Evolutionary conservation across 2,329 filamentous ascomycete species (phyloP).

Genomic region (Scytalidium sp.): DNA sequence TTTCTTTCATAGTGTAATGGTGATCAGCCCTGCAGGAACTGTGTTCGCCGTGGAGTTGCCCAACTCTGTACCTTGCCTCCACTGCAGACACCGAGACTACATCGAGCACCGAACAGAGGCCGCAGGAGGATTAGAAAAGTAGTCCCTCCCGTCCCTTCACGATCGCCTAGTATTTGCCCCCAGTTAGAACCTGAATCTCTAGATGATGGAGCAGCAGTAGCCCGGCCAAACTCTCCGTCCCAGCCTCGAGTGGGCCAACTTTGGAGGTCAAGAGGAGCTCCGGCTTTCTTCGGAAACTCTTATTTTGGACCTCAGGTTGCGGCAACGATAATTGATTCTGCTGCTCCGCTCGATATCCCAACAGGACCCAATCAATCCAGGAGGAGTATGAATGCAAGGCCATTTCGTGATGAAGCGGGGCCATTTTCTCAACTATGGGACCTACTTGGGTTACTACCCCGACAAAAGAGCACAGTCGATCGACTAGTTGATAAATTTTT

Average conservation of each 20-base stretch:
- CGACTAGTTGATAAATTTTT: conserved; percentile 32
- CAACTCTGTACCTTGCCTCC: not conserved
- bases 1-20: not conserved
- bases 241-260: conserved; percentile 21
- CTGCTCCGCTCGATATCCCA: conserved; percentile 21
- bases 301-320: conserved; percentile 32
- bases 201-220: not conserved
- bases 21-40: not conserved
- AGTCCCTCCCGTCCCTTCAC: not conserved
- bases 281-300: conserved; percentile 28
- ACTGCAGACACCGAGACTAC: conserved; percentile 1
- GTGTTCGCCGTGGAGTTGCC: not conserved
- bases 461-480: conserved; percentile 34
- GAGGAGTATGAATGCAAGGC: conserved; percentile 17
- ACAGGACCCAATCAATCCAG: conserved; percentile 14
- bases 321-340: conserved; percentile 27
- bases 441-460: conserved; percentile 34
- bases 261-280: conserved; percentile 27
- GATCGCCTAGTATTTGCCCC: not conserved
- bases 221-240: not conserved
- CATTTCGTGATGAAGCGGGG: conserved; percentile 25
- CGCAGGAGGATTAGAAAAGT: not conserved
- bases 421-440: conserved; percentile 38
- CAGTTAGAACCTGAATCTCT: not conserved
- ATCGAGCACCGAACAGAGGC: not conserved